Evolutionary conservation across 2,329 filamentous ascomycete species (phyloP), one percentile per base, ranked within the genome.

Genomic region (Ilyonectria sp.): DNA sequence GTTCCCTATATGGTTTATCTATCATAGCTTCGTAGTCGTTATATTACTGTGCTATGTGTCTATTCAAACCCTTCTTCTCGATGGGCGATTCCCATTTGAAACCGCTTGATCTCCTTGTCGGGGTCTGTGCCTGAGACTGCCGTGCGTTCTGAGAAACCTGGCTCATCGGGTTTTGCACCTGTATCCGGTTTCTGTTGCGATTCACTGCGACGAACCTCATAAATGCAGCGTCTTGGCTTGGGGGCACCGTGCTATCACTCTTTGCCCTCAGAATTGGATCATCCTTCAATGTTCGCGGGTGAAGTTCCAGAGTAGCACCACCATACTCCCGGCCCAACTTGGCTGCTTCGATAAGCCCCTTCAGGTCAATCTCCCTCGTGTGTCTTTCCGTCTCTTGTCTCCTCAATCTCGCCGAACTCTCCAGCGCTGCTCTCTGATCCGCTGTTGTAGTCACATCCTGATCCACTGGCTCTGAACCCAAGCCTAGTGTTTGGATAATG

Each of bases 151-250:
- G 46, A 2, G 52, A 29, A n/a, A 33, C 47, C 43, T 52, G 40
- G 31, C 63, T 69, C 33, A 31, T 47, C 4, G 19, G 29, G 4
- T 55, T 63, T 15, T 71, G 72, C n/a, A 50, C 17, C 9, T 35
- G 43, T 4, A 15, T 53, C 43, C 49, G 13, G 49, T 56, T 33
- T 43, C 54, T 44, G 46, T 57, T 26, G 55, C 53, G 19, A 49
- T 67, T 69, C 13, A 75, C 46, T 11, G 58, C 63, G 49, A 81
- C 70, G 43, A 77, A 76, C 19, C 67, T 77, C 69, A 80, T 75
- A 10, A 82, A 75, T 7, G 67, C 71, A 4, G 71, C 73, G 40
- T 84, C 80, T 65, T 84, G 82, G 44, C 82, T 84, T 6, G 82
- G 82, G 7, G 82, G 82, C 33, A 79, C 60, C 11, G 72, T 74